Evolutionary conservation across 345 rosid species (phyloP).

Genomic region (Mallotus nudiflorus): DNA sequence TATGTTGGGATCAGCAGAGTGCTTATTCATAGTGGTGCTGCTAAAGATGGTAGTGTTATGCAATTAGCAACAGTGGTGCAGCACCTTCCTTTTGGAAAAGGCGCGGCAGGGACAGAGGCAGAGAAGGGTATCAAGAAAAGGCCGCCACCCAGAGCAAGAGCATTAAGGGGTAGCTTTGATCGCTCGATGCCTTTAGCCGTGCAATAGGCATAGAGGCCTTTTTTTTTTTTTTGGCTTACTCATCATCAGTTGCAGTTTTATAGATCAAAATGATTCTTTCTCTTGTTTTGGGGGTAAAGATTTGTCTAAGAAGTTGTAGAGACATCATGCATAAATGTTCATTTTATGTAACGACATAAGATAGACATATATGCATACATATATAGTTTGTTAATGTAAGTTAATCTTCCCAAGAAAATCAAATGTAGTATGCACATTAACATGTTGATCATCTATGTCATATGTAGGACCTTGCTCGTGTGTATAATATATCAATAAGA

Average conservation of each 20-base stretch:
- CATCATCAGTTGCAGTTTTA: neutral
- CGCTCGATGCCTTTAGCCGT: conserved; percentile 43
- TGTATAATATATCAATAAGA: too few species aligned
- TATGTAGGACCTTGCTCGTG: too few species aligned
- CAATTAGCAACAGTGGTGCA: neutral
- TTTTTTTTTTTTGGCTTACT: too few species aligned
- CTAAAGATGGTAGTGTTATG: conserved; percentile 30
- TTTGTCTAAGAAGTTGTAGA: conserved; percentile 2
- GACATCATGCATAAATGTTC: neutral
- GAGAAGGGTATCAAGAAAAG: conserved; percentile 32
- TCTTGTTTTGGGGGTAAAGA: neutral
- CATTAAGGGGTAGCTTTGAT: conserved; percentile 39
- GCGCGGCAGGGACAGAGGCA: conserved; percentile 10
- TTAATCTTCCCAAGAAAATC: too few species aligned
- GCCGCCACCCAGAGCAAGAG: conserved; percentile 23
- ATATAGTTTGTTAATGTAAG: too few species aligned
- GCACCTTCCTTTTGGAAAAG: conserved; percentile 12
- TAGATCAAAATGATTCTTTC: neutral
- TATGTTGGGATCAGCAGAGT: conserved; percentile 56
- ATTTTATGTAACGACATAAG: neutral
- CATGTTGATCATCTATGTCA: too few species aligned
- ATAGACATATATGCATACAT: neutral
- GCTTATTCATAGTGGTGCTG: conserved; percentile 44
- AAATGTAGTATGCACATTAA: too few species aligned
- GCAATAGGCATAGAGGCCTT: conserved; percentile 16